Evolutionary conservation across 345 rosid genomes (phyloP), one percentile per base, ranked within the genome.

Genomic region (Kernera saxatilis): DNA sequence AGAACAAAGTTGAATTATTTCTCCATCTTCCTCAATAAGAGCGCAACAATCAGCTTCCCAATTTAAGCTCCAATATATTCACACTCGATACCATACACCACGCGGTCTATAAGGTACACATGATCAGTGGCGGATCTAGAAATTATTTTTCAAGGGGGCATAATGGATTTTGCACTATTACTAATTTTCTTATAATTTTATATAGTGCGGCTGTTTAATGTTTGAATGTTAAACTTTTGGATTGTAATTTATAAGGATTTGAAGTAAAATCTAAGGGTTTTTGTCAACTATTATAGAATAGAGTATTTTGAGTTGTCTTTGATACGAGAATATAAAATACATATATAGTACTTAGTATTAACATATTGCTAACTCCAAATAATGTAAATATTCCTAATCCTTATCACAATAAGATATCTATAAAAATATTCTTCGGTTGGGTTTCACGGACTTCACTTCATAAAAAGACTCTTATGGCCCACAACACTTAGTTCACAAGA

Each of bases 1-100:
- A n/a, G n/a, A 90, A 84, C 75, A 86, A 88, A 74, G 89, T 90
- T 39, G 93, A 87, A 67, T 78, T 90, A 74, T 87, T 90, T 67
- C 84, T 87, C 59, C 96, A 90, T 77, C 75, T 90, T 68, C 93
- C 96, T 58, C 96, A 85, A 49, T 86, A 86, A 63, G 93, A 87
- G 61, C 86, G 70, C 18, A 84, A 84, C 73, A 80, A 81, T 56
- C 91, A 82, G 80, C 87, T 81, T 74, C 81, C 85, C 62, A 73
- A 81, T 75, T 77, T 90, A 37, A 82, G 78, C 80, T 75, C 88
- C 30, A 83, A 83, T 67, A 63, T 80, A 49, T 87, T 87, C 77
- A 71, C 80, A 64, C 91, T 87, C 33, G 85, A 83, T 77, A 74
- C 81, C 14, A 72, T 83, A 79, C 96, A 90, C 80, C 96, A 90